These are phyloP conservation scores for Gliomastix tumulicola DNA, from an alignment of 2,329 filamentous ascomycete genomes.

Conservation along the genomic window DNA sequence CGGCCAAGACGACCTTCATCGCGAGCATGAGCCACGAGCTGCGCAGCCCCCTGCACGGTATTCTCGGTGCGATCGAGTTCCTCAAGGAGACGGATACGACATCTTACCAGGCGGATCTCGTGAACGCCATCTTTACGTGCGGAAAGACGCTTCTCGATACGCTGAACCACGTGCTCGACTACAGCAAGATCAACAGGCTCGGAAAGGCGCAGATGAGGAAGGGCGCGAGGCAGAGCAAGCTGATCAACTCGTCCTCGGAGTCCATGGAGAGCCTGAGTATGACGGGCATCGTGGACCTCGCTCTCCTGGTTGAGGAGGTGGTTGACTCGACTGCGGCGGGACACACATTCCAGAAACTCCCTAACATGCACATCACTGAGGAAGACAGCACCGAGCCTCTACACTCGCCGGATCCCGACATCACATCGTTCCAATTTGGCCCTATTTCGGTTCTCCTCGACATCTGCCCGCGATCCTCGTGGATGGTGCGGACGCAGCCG, in stretches of 20 bases:
- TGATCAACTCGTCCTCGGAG: slow-evolving; percentile 13
- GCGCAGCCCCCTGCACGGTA: slow-evolving; percentile 48
- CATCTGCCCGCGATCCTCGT: slow-evolving; percentile 34
- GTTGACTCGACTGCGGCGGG: slow-evolving; percentile 30
- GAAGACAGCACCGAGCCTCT: neutral
- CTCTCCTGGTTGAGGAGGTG: slow-evolving; percentile 26
- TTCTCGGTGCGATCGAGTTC: slow-evolving; percentile 44
- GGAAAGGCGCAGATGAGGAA: slow-evolving; percentile 15
- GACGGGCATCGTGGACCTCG: slow-evolving; percentile 21
- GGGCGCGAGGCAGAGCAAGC: slow-evolving; percentile 11
- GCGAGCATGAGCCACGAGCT: slow-evolving; percentile 53
- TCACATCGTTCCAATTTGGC: neutral
- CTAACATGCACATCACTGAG: neutral
- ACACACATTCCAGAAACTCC: slow-evolving; percentile 20
- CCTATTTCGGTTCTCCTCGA: slow-evolving; percentile 42
- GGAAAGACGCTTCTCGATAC: slow-evolving; percentile 41
- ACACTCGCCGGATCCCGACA: neutral
- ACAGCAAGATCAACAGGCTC: slow-evolving; percentile 29
- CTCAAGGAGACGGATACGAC: slow-evolving; percentile 32
- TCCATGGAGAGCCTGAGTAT: slow-evolving; percentile 21
- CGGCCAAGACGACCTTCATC: slow-evolving; percentile 51
- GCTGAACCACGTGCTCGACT: slow-evolving; percentile 39
- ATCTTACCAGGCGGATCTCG: slow-evolving; percentile 31
- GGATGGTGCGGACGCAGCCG: slow-evolving; percentile 46
- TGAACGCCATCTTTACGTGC: slow-evolving; percentile 36